Conservation (phyloP, 352 stramenopile genomes). For the Phytopythium montanum region DNA sequence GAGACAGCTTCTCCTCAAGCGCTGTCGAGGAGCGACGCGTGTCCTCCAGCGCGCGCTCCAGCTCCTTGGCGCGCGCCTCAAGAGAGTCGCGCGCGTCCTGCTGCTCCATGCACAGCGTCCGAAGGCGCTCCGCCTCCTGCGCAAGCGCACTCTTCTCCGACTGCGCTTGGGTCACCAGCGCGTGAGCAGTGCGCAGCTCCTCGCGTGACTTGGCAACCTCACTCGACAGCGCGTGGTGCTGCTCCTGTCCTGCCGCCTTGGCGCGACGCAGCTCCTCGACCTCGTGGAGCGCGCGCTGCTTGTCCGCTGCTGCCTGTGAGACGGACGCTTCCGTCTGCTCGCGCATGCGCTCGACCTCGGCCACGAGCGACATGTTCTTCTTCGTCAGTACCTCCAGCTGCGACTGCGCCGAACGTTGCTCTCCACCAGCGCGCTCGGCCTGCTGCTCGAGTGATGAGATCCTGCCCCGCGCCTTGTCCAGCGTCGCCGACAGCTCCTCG, state of each 20-base stretch:
- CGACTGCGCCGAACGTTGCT: conserved; percentile 35
- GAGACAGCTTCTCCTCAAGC: conserved; percentile 63
- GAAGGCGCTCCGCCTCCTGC: conserved; percentile 30
- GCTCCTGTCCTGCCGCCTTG: not conserved
- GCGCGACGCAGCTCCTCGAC: conserved; percentile 4
- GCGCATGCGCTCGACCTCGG: conserved; percentile 40
- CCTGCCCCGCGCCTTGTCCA: conserved; percentile 41
- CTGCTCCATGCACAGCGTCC: conserved; percentile 6
- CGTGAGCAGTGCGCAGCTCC: conserved; percentile 20
- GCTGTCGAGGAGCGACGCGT: conserved; percentile 63
- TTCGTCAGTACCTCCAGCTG: conserved; percentile 57
- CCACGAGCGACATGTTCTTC: conserved; percentile 55
- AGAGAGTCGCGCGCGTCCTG: conserved; percentile 41
- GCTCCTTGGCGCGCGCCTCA: conserved; percentile 44
- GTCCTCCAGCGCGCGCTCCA: conserved; percentile 54
- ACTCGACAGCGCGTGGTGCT: conserved; percentile 2
- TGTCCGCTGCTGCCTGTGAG: not conserved
- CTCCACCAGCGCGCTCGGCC: conserved; percentile 24
- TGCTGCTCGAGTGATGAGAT: conserved; percentile 43
- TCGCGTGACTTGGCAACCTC: conserved; percentile 21
- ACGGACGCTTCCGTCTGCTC: conserved; percentile 30
- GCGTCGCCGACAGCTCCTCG: conserved; percentile 39
- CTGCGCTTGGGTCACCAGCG: conserved; percentile 29
- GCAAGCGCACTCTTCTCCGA: conserved; percentile 38
- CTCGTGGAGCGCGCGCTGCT: conserved; percentile 2